A percentile compares a stretch with the other conserved stretches of the same genome.
Conservation (phyloP, 371 early-diverging fungal species). For the Rhizopus sp. region DNA sequence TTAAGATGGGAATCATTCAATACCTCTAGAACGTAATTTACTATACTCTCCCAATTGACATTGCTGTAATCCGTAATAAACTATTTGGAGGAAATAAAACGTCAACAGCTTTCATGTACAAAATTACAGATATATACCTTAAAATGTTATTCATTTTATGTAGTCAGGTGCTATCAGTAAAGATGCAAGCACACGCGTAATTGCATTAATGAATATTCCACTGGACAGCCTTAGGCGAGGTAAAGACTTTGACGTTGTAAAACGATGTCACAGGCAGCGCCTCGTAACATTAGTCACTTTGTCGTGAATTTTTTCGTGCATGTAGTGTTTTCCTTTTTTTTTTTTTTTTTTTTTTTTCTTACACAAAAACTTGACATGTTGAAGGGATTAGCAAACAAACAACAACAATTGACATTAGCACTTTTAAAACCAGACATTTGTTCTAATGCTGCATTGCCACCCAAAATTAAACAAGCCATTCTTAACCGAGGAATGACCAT, state of each 20-base stretch:
- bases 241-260: no score
- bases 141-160: no score
- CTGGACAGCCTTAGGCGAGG: no score
- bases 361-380: not conserved
- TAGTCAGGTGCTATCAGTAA: no score
- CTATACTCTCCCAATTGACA: constrained; percentile 3
- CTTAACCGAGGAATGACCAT: constrained; percentile 49
- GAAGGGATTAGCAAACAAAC: not conserved
- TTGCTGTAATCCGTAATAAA: not conserved
- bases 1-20: constrained; percentile 2
- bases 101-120: no score
- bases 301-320: no score
- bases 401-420: constrained; percentile 65
- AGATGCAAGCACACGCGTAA: no score
- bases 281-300: no score
- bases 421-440: constrained; percentile 79
- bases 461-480: constrained; percentile 45
- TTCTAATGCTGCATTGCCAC: constrained; percentile 56
- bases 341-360: not conserved
- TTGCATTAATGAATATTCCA: no score
- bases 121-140: not conserved
- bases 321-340: no score
- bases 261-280: no score
- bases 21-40: not conserved
- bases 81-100: not conserved